Conservation (phyloP, 2,329 filamentous ascomycete species). For the Fusarium tjaetaba region DNA sequence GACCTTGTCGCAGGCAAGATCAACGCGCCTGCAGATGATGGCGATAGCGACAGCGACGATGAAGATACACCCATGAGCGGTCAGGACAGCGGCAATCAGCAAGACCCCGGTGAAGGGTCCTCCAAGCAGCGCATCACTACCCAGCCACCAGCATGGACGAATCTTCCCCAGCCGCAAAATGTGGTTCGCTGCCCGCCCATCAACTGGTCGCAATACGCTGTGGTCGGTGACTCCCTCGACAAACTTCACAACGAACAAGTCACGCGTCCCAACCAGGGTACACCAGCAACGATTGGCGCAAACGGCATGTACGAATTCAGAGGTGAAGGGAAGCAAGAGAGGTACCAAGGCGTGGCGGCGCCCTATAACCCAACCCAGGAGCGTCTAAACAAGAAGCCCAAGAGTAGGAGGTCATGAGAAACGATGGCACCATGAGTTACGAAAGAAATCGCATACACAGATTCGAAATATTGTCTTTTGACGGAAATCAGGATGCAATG, state of each 20-base stretch:
- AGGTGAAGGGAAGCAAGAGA: constrained; percentile 56
- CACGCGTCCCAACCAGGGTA: constrained; percentile 67
- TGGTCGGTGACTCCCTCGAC: constrained; percentile 83
- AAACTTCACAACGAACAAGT: constrained; percentile 85
- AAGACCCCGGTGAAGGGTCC: constrained; percentile 37
- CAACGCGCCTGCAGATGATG: constrained; percentile 45
- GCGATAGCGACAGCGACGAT: constrained; percentile 45
- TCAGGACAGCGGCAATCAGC: constrained; percentile 44
- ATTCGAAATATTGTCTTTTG: constrained; percentile 11
- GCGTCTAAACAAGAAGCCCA: constrained; percentile 54
- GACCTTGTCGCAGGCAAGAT: constrained; percentile 74
- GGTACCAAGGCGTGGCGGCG: constrained; percentile 62
- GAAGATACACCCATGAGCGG: constrained; percentile 45
- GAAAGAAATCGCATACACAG: constrained; percentile 11
- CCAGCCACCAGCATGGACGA: constrained; percentile 61
- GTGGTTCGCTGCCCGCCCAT: constrained; percentile 87
- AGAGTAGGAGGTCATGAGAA: constrained; percentile 45
- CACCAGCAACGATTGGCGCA: constrained; percentile 56
- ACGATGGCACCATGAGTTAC: constrained; percentile 17
- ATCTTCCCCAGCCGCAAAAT: constrained; percentile 80
- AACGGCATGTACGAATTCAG: constrained; percentile 63
- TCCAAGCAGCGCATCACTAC: constrained; percentile 35
- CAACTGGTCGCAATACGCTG: constrained; percentile 94
- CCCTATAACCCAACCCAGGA: constrained; percentile 66
- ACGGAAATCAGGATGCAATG: constrained; percentile 16